These are phyloP conservation scores for Rhizopus delemar DNA, from an alignment of 371 early-diverging fungal species.

Conservation along the genomic window DNA sequence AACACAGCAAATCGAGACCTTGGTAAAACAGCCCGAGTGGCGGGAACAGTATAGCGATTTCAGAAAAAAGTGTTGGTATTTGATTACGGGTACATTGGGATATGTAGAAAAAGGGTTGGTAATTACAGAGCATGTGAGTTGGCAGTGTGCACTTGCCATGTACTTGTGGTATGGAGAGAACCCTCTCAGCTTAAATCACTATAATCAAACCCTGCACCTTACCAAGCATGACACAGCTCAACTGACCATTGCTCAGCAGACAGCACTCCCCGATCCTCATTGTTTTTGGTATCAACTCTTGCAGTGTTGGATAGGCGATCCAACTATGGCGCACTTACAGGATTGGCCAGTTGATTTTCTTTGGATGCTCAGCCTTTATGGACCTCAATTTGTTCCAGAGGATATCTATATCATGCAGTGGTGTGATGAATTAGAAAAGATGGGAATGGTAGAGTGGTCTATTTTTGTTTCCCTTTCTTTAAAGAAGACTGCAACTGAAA, in stretches of 20 bases:
- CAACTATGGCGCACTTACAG: not conserved
- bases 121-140: slow-evolving; percentile 12
- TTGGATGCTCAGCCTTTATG: slow-evolving; percentile 19
- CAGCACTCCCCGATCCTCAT: slow-evolving; percentile 9
- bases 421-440: slow-evolving; percentile 16
- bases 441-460: slow-evolving; percentile 16
- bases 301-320: slow-evolving; percentile 17
- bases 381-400: not conserved
- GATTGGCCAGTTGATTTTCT: slow-evolving; percentile 24
- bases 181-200: too few relatives aligned
- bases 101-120: slow-evolving; percentile 4
- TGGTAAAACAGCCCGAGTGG: not conserved
- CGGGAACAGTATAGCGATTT: not conserved
- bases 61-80: slow-evolving; percentile 18
- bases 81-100: slow-evolving; percentile 14
- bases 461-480: slow-evolving; percentile 19
- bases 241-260: not conserved
- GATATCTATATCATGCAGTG: slow-evolving; percentile 2
- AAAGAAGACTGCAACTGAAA: not conserved
- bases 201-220: too few relatives aligned
- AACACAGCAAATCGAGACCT: not conserved
- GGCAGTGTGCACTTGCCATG: slow-evolving; percentile 25
- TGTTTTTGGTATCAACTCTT: slow-evolving; percentile 30
- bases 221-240: slow-evolving; percentile 5
- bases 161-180: slow-evolving; percentile 18